Conservation (phyloP, 805 yeast species). For the Lachancea sp. region DNA sequence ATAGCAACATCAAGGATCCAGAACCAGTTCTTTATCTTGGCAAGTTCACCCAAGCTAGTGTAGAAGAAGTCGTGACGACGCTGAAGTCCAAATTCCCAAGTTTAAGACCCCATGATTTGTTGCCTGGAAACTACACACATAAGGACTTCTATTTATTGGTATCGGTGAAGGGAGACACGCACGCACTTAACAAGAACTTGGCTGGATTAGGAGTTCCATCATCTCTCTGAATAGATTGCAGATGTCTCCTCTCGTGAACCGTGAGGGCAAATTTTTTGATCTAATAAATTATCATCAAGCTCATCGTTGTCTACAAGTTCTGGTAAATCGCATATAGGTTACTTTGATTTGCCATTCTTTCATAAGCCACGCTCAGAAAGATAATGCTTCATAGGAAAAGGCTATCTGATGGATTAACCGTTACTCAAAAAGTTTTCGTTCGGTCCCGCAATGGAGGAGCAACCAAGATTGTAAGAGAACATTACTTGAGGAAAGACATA, state of each 20-base stretch:
- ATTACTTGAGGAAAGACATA: conserved; percentile 84
- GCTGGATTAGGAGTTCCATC: neutral
- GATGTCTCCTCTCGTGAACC: neutral
- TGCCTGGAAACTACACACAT: conserved; percentile 4
- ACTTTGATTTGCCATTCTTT: neutral
- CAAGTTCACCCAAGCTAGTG: conserved; percentile 6
- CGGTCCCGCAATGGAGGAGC: conserved; percentile 88
- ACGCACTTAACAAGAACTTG: neutral
- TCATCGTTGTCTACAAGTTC: neutral
- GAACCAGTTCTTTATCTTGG: conserved; percentile 4
- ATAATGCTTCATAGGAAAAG: conserved; percentile 35
- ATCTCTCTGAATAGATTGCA: neutral
- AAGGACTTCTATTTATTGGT: conserved; percentile 3
- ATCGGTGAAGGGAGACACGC: neutral
- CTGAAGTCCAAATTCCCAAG: conserved; percentile 1
- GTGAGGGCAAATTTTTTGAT: neutral
- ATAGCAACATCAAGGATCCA: neutral
- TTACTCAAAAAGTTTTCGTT: conserved; percentile 85
- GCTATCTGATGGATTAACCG: conserved; percentile 49
- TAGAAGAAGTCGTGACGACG: conserved; percentile 1
- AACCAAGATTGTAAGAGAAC: conserved; percentile 87
- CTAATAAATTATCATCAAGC: neutral
- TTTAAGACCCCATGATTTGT: neutral
- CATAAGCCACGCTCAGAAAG: neutral
- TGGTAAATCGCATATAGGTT: neutral